phyloP scores from a whole-genome alignment of 768 basidiomycete species.

The Suillus variegatus region DNA sequence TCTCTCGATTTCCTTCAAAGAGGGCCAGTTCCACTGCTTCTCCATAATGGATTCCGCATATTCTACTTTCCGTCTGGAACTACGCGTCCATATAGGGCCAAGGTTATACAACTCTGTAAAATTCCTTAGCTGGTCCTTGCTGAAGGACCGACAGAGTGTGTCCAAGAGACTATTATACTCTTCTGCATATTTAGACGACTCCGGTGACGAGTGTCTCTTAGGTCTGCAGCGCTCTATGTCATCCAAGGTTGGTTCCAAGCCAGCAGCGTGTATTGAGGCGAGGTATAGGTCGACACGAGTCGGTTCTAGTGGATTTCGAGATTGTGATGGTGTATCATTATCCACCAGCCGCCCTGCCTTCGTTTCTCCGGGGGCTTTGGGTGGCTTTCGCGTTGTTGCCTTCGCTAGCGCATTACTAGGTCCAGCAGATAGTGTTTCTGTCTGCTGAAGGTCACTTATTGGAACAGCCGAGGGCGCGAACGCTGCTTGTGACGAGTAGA shows the following conservation, averaged over 20 bases:
- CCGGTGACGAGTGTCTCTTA: constrained; percentile 36
- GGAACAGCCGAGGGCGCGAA: constrained; percentile 14
- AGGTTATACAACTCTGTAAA: constrained; percentile 54
- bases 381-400: not conserved
- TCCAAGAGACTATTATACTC: constrained; percentile 57
- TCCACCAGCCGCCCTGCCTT: not conserved
- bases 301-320: constrained; percentile 36
- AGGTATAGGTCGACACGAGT: constrained; percentile 59
- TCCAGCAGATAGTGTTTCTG: not conserved
- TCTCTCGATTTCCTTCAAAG: constrained; percentile 52
- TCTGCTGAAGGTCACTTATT: not conserved
- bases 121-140: constrained; percentile 54
- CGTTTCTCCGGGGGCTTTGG: not conserved
- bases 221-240: constrained; percentile 67
- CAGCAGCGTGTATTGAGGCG: constrained; percentile 47
- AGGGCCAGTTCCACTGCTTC: constrained; percentile 69
- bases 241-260: constrained; percentile 50
- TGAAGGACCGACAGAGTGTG: constrained; percentile 63
- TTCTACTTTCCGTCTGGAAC: constrained; percentile 38
- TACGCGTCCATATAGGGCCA: constrained; percentile 33
- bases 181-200: constrained; percentile 47
- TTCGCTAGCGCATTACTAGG: not conserved
- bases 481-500: constrained; percentile 28
- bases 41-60: constrained; percentile 59
- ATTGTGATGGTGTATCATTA: not conserved